Base-by-base conservation (phyloP, 495 filamentous ascomycete genomes). In the Cryomyces minteri region DNA sequence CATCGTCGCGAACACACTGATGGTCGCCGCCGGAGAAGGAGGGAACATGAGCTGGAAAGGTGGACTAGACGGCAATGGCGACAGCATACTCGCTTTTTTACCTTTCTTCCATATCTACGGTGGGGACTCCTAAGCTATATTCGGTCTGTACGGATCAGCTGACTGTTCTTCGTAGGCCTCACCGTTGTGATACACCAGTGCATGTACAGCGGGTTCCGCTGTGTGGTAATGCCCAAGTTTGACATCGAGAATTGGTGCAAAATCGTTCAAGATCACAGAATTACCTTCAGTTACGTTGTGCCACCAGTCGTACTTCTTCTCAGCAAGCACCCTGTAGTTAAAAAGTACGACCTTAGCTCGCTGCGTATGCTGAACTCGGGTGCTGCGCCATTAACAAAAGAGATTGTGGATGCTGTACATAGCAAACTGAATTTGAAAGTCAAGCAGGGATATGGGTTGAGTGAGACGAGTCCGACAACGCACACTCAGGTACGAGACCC, bases 71-170 rank as follows among this genome's bases (percentile, higher is more conserved):
- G 74, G 74, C 0, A 62, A 74, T 38, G 79, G 80, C 1, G 84
- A 92, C 54, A 73, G 67, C 14, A 58, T 90, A 14, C 54, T 95
- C 37, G 85, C 80, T 2, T 80, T 95, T 47, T 55, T 95, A n/a
- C 72, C 90, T 0, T 94, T 98, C 58, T 95, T 87, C 63, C 88
- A 96, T 61, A 90, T 79, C 48, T 96, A 94, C 54, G 84, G 82
- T 59, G 54, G 59, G 62, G 51, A 11, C 39, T 57, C 2, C 18
- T 44, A 28, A 11, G 29, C 34, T 45, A 40, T 2, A 25, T 25
- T 25, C 25, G 2, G 2, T 25, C 18, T 25, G 18, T 25, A 25
- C 18, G 18, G 18, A 25, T 25, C 18, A 25, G 18, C 18, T 25
- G 45, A 25, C 18, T 25, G 18, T 25, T 25, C 18, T 2, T 25